A percentile compares a stretch with the other conserved stretches of the same genome.
These are phyloP conservation scores for Zygosaccharomyces bailii DNA, from an alignment of 805 yeast species.

Conservation along the genomic window DNA sequence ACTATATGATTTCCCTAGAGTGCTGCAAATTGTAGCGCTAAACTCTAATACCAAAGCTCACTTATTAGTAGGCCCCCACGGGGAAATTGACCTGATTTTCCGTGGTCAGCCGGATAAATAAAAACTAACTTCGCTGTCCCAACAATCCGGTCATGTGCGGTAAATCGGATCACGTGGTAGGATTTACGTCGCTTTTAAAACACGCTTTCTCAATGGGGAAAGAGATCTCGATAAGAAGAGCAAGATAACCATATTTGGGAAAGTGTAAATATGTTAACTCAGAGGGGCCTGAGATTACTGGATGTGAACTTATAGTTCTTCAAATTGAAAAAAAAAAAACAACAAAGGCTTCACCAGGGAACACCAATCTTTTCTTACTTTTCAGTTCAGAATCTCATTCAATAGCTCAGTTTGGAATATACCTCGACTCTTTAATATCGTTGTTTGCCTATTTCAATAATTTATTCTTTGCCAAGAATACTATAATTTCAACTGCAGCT, in stretches of 20 bases:
- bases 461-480: not conserved
- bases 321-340: not conserved
- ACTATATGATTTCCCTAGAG: too few species aligned
- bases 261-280: not conserved
- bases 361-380: not conserved
- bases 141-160: too few species aligned
- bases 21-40: too few species aligned
- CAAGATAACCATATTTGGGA: not conserved
- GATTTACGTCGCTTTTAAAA: not conserved
- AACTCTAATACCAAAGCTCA: too few species aligned
- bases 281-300: not conserved
- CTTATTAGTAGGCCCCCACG: too few species aligned
- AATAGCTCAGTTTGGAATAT: too few species aligned
- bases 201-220: conserved; percentile 9
- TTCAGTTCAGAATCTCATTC: too few species aligned
- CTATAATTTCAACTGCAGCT: not conserved
- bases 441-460: not conserved
- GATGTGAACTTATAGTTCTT: not conserved
- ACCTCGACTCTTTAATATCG: not conserved
- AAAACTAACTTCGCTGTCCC: too few species aligned
- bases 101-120: too few species aligned
- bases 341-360: not conserved
- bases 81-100: too few species aligned
- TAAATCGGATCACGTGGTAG: too few species aligned
- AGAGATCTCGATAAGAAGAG: not conserved